Conservation (phyloP, 805 yeast species). For the Starmerella kuoi region DNA sequence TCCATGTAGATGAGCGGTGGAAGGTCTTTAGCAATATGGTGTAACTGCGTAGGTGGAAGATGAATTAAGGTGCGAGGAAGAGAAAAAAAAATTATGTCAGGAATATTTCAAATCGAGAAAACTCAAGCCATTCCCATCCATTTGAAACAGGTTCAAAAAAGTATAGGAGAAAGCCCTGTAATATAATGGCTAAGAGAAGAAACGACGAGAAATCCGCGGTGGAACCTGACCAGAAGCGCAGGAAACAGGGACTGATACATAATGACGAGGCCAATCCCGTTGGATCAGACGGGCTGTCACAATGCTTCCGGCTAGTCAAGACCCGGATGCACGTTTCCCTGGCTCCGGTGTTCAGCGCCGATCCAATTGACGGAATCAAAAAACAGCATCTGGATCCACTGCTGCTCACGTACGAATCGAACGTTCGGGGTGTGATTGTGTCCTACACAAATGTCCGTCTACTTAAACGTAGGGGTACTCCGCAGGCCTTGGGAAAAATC, state of each 20-base stretch:
- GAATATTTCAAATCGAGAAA: background rate
- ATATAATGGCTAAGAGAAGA: constrained; percentile 18
- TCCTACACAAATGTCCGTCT: constrained; percentile 59
- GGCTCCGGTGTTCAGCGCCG: constrained; percentile 65
- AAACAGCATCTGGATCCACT: constrained; percentile 84
- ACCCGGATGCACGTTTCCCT: constrained; percentile 65
- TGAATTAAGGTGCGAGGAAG: no score
- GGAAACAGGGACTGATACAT: constrained; percentile 15
- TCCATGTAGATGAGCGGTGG: no score
- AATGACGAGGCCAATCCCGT: constrained; percentile 21
- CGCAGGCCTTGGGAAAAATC: constrained; percentile 47
- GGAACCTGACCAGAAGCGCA: constrained; percentile 10
- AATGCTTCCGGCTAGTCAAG: constrained; percentile 54
- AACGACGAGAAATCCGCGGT: constrained; percentile 10
- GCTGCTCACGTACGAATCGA: constrained; percentile 65
- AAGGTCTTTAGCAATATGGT: no score
- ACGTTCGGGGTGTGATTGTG: constrained; percentile 71
- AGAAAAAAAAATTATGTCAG: constrained; percentile 19
- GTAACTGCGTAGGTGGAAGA: no score
- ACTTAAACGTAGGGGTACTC: constrained; percentile 34
- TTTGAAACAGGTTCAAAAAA: no score
- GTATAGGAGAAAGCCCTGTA: no score
- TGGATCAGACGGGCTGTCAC: constrained; percentile 31
- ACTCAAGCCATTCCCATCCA: no score
- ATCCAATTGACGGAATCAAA: constrained; percentile 68